Conservation (phyloP, 2,329 filamentous ascomycete species). For the Torrubiella hemipterigena region DNA sequence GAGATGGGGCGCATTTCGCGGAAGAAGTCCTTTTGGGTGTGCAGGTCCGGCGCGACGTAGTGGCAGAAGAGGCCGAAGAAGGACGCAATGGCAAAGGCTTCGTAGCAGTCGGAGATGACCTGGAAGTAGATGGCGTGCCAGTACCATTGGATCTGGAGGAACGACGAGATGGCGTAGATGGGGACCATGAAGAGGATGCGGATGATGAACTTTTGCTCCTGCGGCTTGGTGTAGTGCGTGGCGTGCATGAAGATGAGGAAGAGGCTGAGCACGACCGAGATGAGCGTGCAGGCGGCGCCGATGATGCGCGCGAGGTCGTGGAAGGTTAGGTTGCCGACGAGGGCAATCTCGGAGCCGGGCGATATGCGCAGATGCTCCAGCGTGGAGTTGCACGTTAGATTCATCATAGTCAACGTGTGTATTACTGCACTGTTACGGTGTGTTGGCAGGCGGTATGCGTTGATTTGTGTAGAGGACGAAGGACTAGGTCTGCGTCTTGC, state of each 20-base stretch:
- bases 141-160: slow-evolving; percentile 64
- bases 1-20: slow-evolving; percentile 50
- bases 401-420: too few relatives aligned
- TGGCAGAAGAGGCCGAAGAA: slow-evolving; percentile 78
- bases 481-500: too few relatives aligned
- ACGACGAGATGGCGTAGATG: slow-evolving; percentile 63
- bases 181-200: slow-evolving; percentile 84
- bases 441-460: too few relatives aligned
- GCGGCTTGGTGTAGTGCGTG: slow-evolving; percentile 46
- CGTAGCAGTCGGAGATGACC: slow-evolving; percentile 74
- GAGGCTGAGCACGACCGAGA: slow-evolving; percentile 40
- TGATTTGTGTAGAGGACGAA: too few relatives aligned
- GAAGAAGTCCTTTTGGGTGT: slow-evolving; percentile 75
- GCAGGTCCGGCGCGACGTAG: slow-evolving; percentile 66
- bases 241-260: slow-evolving; percentile 49
- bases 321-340: slow-evolving; percentile 39
- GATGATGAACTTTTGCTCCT: slow-evolving; percentile 59
- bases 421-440: too few relatives aligned
- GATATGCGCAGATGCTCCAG: slow-evolving; percentile 30
- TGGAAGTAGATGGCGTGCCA: slow-evolving; percentile 70
- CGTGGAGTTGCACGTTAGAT: slow-evolving; percentile 29
- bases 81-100: slow-evolving; percentile 76
- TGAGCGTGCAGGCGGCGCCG: slow-evolving; percentile 31
- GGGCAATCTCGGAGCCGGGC: slow-evolving; percentile 31
- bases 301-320: slow-evolving; percentile 42